Evolutionary conservation across 768 basidiomycete genomes (phyloP).

Genomic region (Amanita fuliginea): DNA sequence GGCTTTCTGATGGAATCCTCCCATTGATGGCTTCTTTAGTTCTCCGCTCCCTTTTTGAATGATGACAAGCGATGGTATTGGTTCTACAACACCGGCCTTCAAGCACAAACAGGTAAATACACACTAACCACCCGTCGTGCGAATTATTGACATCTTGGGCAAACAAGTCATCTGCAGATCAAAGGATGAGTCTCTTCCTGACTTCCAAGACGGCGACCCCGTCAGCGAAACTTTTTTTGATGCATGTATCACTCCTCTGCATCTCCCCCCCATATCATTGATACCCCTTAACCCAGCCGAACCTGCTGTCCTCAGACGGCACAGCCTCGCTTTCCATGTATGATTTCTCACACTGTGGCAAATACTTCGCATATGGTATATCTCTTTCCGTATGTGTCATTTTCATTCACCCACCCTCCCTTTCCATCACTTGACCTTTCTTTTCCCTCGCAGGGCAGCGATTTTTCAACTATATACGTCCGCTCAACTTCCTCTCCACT

Average conservation of each 20-base stretch:
- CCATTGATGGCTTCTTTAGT: constrained; percentile 25
- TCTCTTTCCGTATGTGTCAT: constrained; percentile 47
- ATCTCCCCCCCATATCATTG: constrained; percentile 3
- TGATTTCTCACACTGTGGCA: constrained; percentile 55
- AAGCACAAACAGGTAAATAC: constrained; percentile 44
- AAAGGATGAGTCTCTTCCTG: constrained; percentile 39
- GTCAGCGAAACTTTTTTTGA: constrained; percentile 74
- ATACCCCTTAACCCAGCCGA: constrained; percentile 38
- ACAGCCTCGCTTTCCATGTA: constrained; percentile 50
- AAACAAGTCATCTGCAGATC: constrained; percentile 64
- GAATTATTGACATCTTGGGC: not conserved
- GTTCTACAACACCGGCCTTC: constrained; percentile 69
- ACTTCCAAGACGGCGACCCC: constrained; percentile 32
- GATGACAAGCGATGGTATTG: constrained; percentile 73
- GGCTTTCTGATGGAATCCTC: constrained; percentile 3
- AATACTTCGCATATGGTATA: constrained; percentile 70
- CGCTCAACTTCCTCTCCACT: constrained; percentile 54
- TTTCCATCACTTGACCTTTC: constrained; percentile 3
- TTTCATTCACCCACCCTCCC: constrained; percentile 5
- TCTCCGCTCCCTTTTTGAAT: constrained; percentile 48
- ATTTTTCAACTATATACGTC: constrained; percentile 59
- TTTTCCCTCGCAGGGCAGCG: constrained; percentile 46
- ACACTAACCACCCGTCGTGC: not conserved
- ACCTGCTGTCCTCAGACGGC: constrained; percentile 62
- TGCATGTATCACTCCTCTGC: constrained; percentile 23